Evolutionary conservation across 306 rosid species (phyloP), one percentile per base, ranked within the genome.

Genomic region (Prosopis cineraria): DNA sequence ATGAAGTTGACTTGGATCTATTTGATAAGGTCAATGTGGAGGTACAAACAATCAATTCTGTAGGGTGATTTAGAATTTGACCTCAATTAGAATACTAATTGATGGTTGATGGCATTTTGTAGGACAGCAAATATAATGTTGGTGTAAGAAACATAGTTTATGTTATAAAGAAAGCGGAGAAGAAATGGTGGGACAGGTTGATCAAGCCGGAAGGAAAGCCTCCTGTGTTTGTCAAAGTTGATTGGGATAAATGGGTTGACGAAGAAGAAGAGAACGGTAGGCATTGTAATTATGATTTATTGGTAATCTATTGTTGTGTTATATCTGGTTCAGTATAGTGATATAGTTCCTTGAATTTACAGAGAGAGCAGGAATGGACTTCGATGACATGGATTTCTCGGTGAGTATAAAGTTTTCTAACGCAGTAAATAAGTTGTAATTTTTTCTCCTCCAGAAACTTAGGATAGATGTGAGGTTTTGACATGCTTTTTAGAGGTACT

Each of bases 101-200:
- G 11, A 36, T 66, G 31, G 33, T 71, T 50, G 44, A 33, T 71
- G 39, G 37, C 20, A 25, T 30, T 47, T 67, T 67, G 73, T 79
- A 88, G 89, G 91, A 86, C 76, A 86, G 90, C 72, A 88, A 83
- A 62, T 75, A 82, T 22, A 84, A 50, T 56, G 31, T 88, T 70
- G 86, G 87, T 59, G 73, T 74, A 64, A 84, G 92, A 66, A 84
- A 68, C 72, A 86, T 84, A 56, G 43, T 74, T 58, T 88, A 82
- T 75, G 66, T 84, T 8, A 74, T 88, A 33, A 80, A 81, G 75
- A 88, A 88, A 59, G 83, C 82, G 7, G 89, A 88, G 79, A 72
- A 60, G 73, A 82, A 84, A 74, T 81, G 88, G 92, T 86, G 89
- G 89, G 80, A 78, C 66, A 81, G 86, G 52, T 40, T 88, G 82